Evolutionary conservation across 2,329 filamentous ascomycete species (phyloP), one percentile per base, ranked within the genome.

Genomic region (Penicillium sp.): DNA sequence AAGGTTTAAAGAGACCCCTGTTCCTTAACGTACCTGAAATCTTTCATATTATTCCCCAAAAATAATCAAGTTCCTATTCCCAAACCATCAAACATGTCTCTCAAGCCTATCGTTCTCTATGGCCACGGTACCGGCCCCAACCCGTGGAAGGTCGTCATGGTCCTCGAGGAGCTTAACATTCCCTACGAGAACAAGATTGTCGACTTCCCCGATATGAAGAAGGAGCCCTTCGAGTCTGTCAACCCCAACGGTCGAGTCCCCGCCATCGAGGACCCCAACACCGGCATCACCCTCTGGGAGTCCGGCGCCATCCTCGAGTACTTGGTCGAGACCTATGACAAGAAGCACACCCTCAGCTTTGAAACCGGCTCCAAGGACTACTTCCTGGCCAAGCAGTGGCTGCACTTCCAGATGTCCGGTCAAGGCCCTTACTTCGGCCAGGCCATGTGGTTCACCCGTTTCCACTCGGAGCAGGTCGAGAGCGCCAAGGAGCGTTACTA

Each of bases 381-480:
- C 43, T 74, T 70, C 53, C 63, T 69, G 1, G 69, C 70, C 6
- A 72, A 72, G 51, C 75, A 78, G 47, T 79, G 75, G 74, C 68
- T 79, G 4, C 71, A 70, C 57, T 79, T 73, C 63, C 76, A 80
- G 61, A 62, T 67, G 21, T 71, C 71, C 3, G 76, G 76, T 9
- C 77, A 80, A 51, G 78, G 76, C 0, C 78, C 78, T 1, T 80
- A 80, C 59, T 80, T 71, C 52, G 79, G 78, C 4, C 78, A 80
- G 61, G 65, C 66, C 4, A 64, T 66, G 15, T 81, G 76, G 77
- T 79, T 76, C 62, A 57, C 39, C 12, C 49, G 53, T 15, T 75
- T 67, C 54, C 74, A 79, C 60, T 61, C 65, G 0, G 77, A 80
- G 53, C 74, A 74, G 54, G 26, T 79, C 13, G 67, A 64, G 1